phyloP scores from a whole-genome alignment of 352 stramenopile genomes.

The Phytophthora crassamura region DNA sequence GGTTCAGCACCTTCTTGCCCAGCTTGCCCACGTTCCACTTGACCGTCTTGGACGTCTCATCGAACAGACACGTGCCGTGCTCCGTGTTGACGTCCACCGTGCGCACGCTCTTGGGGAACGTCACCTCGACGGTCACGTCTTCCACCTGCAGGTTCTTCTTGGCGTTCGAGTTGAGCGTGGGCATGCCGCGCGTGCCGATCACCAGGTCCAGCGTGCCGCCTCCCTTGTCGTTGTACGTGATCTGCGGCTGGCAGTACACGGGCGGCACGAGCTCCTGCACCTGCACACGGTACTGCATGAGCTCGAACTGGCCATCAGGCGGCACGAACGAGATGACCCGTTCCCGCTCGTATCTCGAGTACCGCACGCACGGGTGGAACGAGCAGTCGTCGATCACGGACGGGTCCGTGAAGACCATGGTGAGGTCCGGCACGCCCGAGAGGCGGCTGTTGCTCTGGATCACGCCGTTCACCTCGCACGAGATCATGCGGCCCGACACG shows the following conservation, averaged over 20 bases:
- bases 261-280: conserved; percentile 86
- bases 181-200: conserved; percentile 78
- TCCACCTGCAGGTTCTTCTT: conserved; percentile 85
- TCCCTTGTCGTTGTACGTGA: conserved; percentile 83
- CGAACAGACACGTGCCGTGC: conserved; percentile 94
- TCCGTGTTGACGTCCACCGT: conserved; percentile 95
- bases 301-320: conserved; percentile 97
- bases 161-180: conserved; percentile 79
- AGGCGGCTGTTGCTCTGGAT: conserved; percentile 97
- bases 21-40: conserved; percentile 97
- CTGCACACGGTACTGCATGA: conserved; percentile 90
- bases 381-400: conserved; percentile 97
- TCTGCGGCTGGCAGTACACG: conserved; percentile 89
- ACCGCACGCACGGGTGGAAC: conserved; percentile 98
- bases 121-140: conserved; percentile 95
- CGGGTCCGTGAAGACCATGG: conserved; percentile 96
- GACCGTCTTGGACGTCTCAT: conserved; percentile 93
- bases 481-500: conserved; percentile 91
- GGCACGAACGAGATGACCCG: conserved; percentile 98
- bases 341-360: conserved; percentile 96
- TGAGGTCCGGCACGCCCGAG: conserved; percentile 96
- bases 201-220: conserved; percentile 73
- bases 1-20: conserved; percentile 87
- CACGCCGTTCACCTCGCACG: conserved; percentile 94
- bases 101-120: conserved; percentile 96